Base-by-base conservation (phyloP, 208 protist species). In the Kentomonas sorsogonicus region DNA sequence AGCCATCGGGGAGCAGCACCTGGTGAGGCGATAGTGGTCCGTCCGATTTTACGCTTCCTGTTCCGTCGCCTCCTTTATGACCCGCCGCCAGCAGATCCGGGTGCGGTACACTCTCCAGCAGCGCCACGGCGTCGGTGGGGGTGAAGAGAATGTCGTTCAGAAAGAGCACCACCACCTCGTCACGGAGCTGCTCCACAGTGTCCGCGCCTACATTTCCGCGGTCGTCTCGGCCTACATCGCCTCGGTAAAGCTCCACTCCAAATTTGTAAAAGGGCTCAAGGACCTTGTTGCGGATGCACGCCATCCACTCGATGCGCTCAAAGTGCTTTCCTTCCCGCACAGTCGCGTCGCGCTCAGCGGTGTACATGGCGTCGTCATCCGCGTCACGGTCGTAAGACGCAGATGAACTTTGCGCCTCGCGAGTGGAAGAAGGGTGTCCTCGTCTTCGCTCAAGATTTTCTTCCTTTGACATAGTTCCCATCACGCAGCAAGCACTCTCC, bases 91-190 rank as follows among this genome's bases (percentile, higher is more conserved):
- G 36, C 47, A 77, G 67, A 25, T 33, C 43, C n/a, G 63, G 20
- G 52, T 87, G 75, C 2, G 64, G 51, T 5, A 60, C 47, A 30
- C 70, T 86, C 60, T 87, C 81, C 10, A 92, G 68, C 31, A 89
- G 57, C 16, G 54, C 41, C 7, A 73, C 86, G 40, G 89, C 67
- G 53, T 92, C 85, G 29, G 50, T 27, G 23, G 85, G 72, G 0
- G 63, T 70, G 41, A 92, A 92, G 51, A 75, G 77, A 31, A 92
- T 79, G 57, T 89, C 85, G 59, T 92, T 92, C 41, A 92, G 65
- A 60, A 92, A 92, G 22, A 92, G 62, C 9, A 92, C 76, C 0
- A 83, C 81, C 36, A 87, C 54, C 2, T 69, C 66, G 43, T 90
- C 73, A 4, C 47, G 55, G 45, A 43, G 30, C 10, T 57, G 41